Percentiles rank a stretch among this genome's conserved stretches.
Evolutionary conservation across 2,329 filamentous ascomycete species (phyloP).

Genomic region (Cadophora malorum): DNA sequence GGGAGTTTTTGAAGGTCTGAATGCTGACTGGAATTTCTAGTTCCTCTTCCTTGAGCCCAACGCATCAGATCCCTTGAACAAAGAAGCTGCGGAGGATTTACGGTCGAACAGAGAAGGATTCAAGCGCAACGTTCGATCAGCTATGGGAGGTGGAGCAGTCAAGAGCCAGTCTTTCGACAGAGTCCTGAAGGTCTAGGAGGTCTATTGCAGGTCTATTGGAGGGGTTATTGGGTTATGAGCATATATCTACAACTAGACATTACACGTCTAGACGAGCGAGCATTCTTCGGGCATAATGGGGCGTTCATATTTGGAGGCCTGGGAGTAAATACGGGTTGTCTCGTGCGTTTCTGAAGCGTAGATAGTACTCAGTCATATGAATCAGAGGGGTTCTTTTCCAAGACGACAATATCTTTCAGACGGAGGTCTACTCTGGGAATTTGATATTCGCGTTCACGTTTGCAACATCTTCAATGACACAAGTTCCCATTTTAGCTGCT

Average conservation of each 20-base stretch:
- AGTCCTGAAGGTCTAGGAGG: slow-evolving; percentile 63
- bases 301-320: slow-evolving; percentile 36
- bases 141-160: slow-evolving; percentile 83
- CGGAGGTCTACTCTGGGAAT: not conserved
- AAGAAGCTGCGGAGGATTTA: slow-evolving; percentile 94
- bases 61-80: slow-evolving; percentile 95
- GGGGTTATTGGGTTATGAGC: slow-evolving; percentile 25
- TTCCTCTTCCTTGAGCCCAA: slow-evolving; percentile 98
- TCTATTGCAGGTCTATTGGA: not conserved
- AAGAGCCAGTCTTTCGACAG: slow-evolving; percentile 77
- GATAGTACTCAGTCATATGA: slow-evolving; percentile 20
- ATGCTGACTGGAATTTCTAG: slow-evolving; percentile 52
- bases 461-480: not conserved
- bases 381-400: slow-evolving; percentile 6
- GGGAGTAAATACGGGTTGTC: slow-evolving; percentile 38
- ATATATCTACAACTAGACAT: slow-evolving; percentile 34
- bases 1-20: not conserved
- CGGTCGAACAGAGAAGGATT: slow-evolving; percentile 85
- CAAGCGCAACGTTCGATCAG: slow-evolving; percentile 84
- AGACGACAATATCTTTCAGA: not conserved
- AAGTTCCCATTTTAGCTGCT: not conserved
- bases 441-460: too few relatives aligned
- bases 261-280: slow-evolving; percentile 34
- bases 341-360: slow-evolving; percentile 31
- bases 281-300: slow-evolving; percentile 38